Percentiles rank a stretch among this genome's conserved stretches.
These are phyloP conservation scores for Irpex sp. DNA, from an alignment of 1,284 basidiomycete species.

Conservation along the genomic window DNA sequence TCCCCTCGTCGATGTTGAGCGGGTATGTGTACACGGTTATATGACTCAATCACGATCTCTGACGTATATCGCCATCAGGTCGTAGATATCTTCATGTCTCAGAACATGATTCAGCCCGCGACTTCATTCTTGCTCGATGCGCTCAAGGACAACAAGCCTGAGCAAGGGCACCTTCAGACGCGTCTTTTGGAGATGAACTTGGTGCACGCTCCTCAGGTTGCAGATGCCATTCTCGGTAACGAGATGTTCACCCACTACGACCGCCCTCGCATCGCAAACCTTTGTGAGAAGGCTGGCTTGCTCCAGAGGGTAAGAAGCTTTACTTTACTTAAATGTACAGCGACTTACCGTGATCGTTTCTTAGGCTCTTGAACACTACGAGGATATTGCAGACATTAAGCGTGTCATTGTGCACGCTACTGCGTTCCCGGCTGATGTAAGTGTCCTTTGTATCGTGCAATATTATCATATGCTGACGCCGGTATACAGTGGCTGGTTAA, in stretches of 20 bases:
- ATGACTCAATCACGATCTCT: conserved; percentile 1
- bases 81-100: conserved; percentile 98
- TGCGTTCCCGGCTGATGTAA: conserved; percentile 80
- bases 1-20: conserved; percentile 91
- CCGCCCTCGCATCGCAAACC: conserved; percentile 93
- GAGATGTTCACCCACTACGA: conserved; percentile 99
- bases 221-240: conserved; percentile 98
- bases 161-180: conserved; percentile 96
- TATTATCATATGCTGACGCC: conserved; percentile 1
- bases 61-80: conserved; percentile 42
- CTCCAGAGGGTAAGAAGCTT: conserved; percentile 69
- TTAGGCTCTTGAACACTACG: conserved; percentile 98
- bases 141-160: conserved; percentile 98
- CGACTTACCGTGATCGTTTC: conserved; percentile 12
- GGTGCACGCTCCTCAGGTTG: conserved; percentile 96
- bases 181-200: conserved; percentile 98
- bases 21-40: conserved; percentile 46
- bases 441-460: conserved; percentile 3
- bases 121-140: conserved; percentile 98
- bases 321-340: conserved; percentile 21
- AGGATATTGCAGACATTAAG: conserved; percentile 97
- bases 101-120: conserved; percentile 99
- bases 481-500: conserved; percentile 85
- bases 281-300: conserved; percentile 97
- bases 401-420: conserved; percentile 95